phyloP scores from a whole-genome alignment of 2,329 filamentous ascomycete species.

The Botryotinia convoluta region DNA sequence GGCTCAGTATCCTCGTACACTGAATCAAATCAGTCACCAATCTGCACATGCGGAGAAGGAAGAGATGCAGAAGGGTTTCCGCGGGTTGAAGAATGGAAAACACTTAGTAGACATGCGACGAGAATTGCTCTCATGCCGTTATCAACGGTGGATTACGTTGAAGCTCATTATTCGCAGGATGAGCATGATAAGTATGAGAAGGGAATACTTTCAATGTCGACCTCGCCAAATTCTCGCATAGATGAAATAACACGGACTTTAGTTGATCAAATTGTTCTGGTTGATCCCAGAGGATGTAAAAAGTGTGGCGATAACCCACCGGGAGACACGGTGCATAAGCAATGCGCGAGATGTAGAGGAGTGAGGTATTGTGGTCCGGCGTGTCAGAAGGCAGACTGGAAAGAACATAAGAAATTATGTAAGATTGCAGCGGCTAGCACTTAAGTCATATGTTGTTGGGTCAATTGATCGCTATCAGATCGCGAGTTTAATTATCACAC shows the following conservation, averaged over 20 bases:
- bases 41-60: not conserved
- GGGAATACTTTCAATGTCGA: too few relatives aligned
- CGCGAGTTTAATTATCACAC: not conserved
- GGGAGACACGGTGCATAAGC: not conserved
- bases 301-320: not conserved
- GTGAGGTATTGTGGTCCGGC: not conserved
- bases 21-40: not conserved
- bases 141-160: not conserved
- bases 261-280: too few relatives aligned
- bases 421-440: not conserved
- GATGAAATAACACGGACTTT: not conserved
- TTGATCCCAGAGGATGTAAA: not conserved
- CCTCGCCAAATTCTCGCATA: not conserved
- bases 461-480: too few relatives aligned
- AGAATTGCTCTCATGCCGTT: slow-evolving; percentile 2
- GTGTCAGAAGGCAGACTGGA: slow-evolving; percentile 10
- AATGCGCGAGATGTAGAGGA: not conserved
- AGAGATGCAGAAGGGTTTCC: not conserved
- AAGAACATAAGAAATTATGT: not conserved
- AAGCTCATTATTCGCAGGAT: not conserved
- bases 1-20: not conserved
- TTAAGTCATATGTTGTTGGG: too few relatives aligned
- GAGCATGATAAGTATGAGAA: too few relatives aligned
- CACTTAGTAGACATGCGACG: not conserved
- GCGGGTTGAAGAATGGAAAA: not conserved